phyloP scores from a whole-genome alignment of 805 yeast species.

The Lipomyces mesembrius region DNA sequence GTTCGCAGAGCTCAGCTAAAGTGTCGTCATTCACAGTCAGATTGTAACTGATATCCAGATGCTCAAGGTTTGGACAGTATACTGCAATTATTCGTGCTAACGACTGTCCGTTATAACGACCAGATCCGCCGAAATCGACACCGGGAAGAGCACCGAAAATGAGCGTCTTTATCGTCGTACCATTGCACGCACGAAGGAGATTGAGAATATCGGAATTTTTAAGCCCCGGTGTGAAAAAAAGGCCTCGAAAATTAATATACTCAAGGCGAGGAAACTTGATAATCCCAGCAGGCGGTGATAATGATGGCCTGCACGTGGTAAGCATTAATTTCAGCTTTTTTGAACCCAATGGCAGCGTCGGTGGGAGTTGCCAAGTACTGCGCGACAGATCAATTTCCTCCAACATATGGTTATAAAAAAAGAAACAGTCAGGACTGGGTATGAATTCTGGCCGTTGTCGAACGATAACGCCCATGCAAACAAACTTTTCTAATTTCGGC shows the following conservation, averaged over 20 bases:
- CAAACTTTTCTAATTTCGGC: slow-evolving; percentile 1
- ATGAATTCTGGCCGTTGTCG: neutral
- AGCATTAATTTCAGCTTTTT: neutral
- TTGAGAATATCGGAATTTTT: neutral
- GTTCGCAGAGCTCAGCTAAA: neutral
- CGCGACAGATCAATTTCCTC: neutral
- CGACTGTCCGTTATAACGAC: neutral
- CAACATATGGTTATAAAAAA: neutral
- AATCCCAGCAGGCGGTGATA: neutral
- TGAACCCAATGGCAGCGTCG: neutral
- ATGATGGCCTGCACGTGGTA: neutral
- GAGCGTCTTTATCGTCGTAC: neutral
- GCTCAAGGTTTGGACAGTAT: neutral
- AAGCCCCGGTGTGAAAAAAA: neutral
- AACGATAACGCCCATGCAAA: neutral
- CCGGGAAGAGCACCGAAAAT: neutral
- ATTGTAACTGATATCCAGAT: slow-evolving; percentile 1
- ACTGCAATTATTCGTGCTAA: neutral
- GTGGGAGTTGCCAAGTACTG: neutral
- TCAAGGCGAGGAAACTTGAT: neutral
- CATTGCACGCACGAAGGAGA: neutral
- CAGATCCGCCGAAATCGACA: neutral
- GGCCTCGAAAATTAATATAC: slow-evolving; percentile 1
- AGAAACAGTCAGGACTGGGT: neutral
- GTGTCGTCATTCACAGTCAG: neutral